Percentiles rank a stretch among this genome's conserved stretches.
Evolutionary conservation across 768 basidiomycete species (phyloP).

Genomic region (Gautieria morchelliformis): DNA sequence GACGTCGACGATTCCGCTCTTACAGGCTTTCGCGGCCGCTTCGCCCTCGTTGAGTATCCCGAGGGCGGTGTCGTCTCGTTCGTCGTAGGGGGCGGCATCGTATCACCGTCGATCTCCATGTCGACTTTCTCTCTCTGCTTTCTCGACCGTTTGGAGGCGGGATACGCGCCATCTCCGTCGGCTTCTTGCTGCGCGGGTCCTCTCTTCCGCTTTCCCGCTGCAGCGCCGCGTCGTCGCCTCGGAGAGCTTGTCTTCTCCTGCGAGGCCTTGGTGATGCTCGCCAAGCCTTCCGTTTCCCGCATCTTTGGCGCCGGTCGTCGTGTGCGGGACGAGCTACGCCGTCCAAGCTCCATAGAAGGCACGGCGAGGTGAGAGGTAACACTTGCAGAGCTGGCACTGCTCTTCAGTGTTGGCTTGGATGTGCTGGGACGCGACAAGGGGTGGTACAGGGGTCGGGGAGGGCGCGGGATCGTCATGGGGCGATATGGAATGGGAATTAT

Average conservation of each 20-base stretch:
- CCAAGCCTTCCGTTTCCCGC: conserved; percentile 32
- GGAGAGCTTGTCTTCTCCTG: conserved; percentile 3
- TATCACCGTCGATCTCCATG: neutral
- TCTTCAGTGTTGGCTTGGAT: neutral
- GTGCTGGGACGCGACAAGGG: conserved; percentile 6
- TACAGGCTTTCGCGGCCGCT: neutral
- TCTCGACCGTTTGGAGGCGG: neutral
- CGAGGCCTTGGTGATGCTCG: neutral
- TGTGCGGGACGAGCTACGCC: conserved; percentile 33
- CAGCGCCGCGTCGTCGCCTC: conserved; percentile 4
- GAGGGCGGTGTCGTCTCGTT: conserved; percentile 1
- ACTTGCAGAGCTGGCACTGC: neutral
- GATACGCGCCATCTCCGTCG: conserved; percentile 5
- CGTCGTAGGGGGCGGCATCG: neutral
- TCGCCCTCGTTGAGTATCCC: conserved; percentile 8
- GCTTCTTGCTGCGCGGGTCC: neutral
- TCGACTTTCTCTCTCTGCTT: neutral
- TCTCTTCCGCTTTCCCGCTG: conserved; percentile 2
- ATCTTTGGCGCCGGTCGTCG: conserved; percentile 41
- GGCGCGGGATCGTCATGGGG: conserved; percentile 3
- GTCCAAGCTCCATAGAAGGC: neutral
- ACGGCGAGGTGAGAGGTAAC: neutral
- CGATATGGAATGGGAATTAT: neutral
- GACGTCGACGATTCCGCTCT: neutral
- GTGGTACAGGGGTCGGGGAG: conserved; percentile 9